Evolutionary conservation across 106 monocot genomes (phyloP).

Genomic region (Allium sativum): DNA sequence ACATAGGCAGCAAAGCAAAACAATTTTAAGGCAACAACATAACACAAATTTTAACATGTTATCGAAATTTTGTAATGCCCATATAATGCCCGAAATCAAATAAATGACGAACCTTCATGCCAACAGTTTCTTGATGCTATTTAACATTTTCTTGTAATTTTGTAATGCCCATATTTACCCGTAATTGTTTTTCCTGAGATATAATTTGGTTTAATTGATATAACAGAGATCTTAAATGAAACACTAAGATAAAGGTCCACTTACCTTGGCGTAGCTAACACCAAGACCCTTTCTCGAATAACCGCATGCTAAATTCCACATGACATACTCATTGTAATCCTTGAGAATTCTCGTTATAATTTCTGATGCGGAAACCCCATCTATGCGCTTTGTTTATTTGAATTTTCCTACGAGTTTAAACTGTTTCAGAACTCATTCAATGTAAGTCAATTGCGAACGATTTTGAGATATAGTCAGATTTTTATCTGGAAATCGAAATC

Average conservation of each 20-base stretch:
- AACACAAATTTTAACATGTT: no score
- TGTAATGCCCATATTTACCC: slow-evolving; percentile 17
- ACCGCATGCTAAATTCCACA: slow-evolving; percentile 81
- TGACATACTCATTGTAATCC: slow-evolving; percentile 80
- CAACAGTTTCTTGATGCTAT: slow-evolving; percentile 46
- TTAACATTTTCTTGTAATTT: slow-evolving; percentile 40
- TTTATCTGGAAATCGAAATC: no score
- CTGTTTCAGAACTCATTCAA: slow-evolving; percentile 20
- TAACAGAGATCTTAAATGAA: not conserved
- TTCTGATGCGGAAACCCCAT: slow-evolving; percentile 79
- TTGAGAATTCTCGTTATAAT: slow-evolving; percentile 85
- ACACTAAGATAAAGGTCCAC: not conserved
- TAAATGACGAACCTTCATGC: slow-evolving; percentile 16
- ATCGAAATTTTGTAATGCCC: no score
- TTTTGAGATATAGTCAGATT: no score
- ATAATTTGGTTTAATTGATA: not conserved
- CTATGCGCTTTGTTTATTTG: slow-evolving; percentile 75
- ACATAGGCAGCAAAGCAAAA: no score
- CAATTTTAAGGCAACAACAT: not conserved
- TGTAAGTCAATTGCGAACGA: slow-evolving; percentile 2
- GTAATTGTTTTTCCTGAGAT: slow-evolving; percentile 28
- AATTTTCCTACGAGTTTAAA: slow-evolving; percentile 76
- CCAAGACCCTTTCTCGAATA: slow-evolving; percentile 75
- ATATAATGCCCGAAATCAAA: no score
- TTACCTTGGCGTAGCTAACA: slow-evolving; percentile 81